Conservation (phyloP, 371 early-diverging fungal species). For the Sporodiniella umbellata region DNA sequence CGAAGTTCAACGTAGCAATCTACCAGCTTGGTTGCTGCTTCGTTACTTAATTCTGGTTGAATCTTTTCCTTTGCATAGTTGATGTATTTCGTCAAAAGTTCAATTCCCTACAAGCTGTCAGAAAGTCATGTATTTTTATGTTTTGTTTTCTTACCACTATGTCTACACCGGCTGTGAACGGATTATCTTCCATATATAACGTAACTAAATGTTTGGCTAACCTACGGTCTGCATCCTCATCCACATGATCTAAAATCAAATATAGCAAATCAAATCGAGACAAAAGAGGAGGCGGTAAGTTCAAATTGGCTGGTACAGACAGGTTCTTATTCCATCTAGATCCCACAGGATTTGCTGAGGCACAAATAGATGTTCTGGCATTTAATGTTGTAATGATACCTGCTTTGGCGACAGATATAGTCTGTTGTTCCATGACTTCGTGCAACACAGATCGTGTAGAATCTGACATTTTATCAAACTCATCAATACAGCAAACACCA, state of each 20-base stretch:
- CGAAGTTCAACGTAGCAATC: conserved; percentile 90
- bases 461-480: conserved; percentile 99
- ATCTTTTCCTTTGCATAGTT: conserved; percentile 83
- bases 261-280: conserved; percentile 98
- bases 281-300: conserved; percentile 94
- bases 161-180: conserved; percentile 50
- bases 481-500: conserved; percentile 99
- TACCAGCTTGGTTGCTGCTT: conserved; percentile 74
- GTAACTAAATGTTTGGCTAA: conserved; percentile 87
- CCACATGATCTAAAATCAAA: conserved; percentile 89
- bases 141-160: conserved; percentile 46
- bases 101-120: conserved; percentile 58
- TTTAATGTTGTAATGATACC: conserved; percentile 99
- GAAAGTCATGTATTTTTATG: conserved; percentile 5
- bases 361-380: conserved; percentile 98
- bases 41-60: conserved; percentile 83
- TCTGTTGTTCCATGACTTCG: conserved; percentile 99
- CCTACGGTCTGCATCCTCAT: conserved; percentile 83
- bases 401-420: conserved; percentile 99
- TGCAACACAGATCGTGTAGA: conserved; percentile 95
- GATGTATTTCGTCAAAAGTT: conserved; percentile 87
- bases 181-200: conserved; percentile 77
- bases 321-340: conserved; percentile 90
- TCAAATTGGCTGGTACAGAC: conserved; percentile 93
- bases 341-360: conserved; percentile 97